Percentiles rank a stretch among this genome's conserved stretches.
Conservation (phyloP, 2,329 filamentous ascomycete genomes). For the Orbilia javanica region DNA sequence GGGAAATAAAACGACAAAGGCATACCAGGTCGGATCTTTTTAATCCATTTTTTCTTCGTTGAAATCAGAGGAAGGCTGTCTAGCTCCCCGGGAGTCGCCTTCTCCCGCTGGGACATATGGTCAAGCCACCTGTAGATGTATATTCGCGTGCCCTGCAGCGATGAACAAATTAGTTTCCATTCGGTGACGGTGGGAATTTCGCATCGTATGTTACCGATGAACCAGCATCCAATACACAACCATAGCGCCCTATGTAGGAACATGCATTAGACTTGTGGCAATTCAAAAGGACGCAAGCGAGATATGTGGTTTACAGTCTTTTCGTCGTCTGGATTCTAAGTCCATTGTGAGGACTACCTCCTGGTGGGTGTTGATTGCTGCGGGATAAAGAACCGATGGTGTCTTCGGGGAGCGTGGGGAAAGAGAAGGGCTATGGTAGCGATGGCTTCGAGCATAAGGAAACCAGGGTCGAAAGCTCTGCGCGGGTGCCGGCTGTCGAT, state of each 20-base stretch:
- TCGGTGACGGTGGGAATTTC: slow-evolving; percentile 52
- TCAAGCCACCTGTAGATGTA: slow-evolving; percentile 96
- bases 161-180: not conserved
- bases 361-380: not conserved
- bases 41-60: slow-evolving; percentile 87
- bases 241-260: slow-evolving; percentile 71
- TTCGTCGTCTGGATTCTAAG: slow-evolving; percentile 22
- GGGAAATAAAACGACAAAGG: not conserved
- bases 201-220: slow-evolving; percentile 75
- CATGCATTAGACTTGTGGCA: not conserved
- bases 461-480: not conserved
- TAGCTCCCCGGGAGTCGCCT: slow-evolving; percentile 73
- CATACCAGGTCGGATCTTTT: slow-evolving; percentile 89
- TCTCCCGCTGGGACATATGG: slow-evolving; percentile 74
- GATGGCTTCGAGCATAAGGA: slow-evolving; percentile 8
- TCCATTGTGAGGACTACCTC: slow-evolving; percentile 3
- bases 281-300: not conserved
- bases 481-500: not conserved
- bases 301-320: slow-evolving; percentile 28
- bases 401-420: not conserved
- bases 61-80: slow-evolving; percentile 81
- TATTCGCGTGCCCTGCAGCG: slow-evolving; percentile 78
- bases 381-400: not conserved
- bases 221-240: slow-evolving; percentile 95
- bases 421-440: not conserved